phyloP scores from a whole-genome alignment of 1,139 yeast species.

The Debaryomycetaceae sp. region DNA sequence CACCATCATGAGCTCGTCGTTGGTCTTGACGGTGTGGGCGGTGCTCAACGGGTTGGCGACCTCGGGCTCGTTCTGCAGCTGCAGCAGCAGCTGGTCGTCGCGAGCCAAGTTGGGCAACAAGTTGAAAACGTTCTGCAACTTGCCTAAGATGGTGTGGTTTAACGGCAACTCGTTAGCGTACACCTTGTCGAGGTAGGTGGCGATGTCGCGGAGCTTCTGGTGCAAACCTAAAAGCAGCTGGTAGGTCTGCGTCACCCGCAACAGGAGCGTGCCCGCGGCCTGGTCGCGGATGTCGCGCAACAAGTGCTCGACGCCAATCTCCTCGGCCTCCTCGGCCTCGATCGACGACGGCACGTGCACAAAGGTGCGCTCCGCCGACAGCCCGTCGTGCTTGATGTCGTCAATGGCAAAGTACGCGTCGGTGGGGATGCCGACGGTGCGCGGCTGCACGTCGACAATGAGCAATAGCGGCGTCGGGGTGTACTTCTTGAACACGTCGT shows the following conservation, averaged over 20 bases:
- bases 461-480: slow-evolving; percentile 78
- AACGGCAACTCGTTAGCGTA: slow-evolving; percentile 71
- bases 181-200: slow-evolving; percentile 74
- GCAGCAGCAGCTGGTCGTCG: slow-evolving; percentile 3
- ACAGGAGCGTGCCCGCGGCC: slow-evolving; percentile 89
- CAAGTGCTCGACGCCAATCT: slow-evolving; percentile 96
- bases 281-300: slow-evolving; percentile 93
- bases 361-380: slow-evolving; percentile 88
- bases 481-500: slow-evolving; percentile 81
- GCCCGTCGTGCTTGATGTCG: slow-evolving; percentile 95
- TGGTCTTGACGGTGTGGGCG: slow-evolving; percentile 88
- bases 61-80: slow-evolving; percentile 7
- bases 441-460: slow-evolving; percentile 88
- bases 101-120: slow-evolving; percentile 75
- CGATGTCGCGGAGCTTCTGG: slow-evolving; percentile 74
- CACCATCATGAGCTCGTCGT: slow-evolving; percentile 92
- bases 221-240: slow-evolving; percentile 85
- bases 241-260: slow-evolving; percentile 82
- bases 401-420: slow-evolving; percentile 94
- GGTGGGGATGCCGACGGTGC: slow-evolving; percentile 83
- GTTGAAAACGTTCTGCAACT: slow-evolving; percentile 91
- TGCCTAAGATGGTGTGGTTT: slow-evolving; percentile 86
- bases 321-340: slow-evolving; percentile 99
- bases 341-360: slow-evolving; percentile 88
- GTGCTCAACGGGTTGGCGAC: slow-evolving; percentile 53